Evolutionary conservation across 805 yeast genomes (phyloP).

Genomic region (Candida broadrunensis): DNA sequence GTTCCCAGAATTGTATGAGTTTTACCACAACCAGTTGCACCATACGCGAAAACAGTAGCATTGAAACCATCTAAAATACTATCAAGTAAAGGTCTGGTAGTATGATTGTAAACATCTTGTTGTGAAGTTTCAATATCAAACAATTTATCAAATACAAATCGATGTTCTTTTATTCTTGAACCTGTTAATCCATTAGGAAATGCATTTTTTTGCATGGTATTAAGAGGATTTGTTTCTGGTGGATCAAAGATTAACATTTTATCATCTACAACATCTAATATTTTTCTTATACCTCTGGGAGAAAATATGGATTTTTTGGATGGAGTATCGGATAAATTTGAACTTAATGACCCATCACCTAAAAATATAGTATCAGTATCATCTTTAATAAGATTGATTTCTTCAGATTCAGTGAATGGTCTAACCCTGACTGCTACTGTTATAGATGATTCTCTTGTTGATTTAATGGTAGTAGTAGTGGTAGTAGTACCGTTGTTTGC

Average conservation of each 20-base stretch:
- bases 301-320: slow-evolving; percentile 14
- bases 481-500: slow-evolving; percentile 3
- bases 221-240: slow-evolving; percentile 62
- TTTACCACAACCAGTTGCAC: slow-evolving; percentile 98
- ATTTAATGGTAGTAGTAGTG: too few relatives aligned
- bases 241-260: slow-evolving; percentile 87
- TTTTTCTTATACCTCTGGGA: slow-evolving; percentile 60
- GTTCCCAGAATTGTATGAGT: slow-evolving; percentile 87
- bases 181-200: slow-evolving; percentile 36
- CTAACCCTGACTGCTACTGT: slow-evolving; percentile 79
- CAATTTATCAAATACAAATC: slow-evolving; percentile 77
- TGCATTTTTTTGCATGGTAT: slow-evolving; percentile 44
- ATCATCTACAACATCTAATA: slow-evolving; percentile 79
- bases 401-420: slow-evolving; percentile 69
- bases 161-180: slow-evolving; percentile 63
- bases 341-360: slow-evolving; percentile 52
- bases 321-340: slow-evolving; percentile 8
- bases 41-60: slow-evolving; percentile 92
- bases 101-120: slow-evolving; percentile 59
- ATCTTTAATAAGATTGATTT: slow-evolving; percentile 40
- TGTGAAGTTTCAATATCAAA: slow-evolving; percentile 69
- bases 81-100: slow-evolving; percentile 71
- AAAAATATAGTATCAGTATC: slow-evolving; percentile 41
- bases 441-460: slow-evolving; percentile 63
- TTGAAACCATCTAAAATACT: slow-evolving; percentile 81